A percentile compares a stretch with the other conserved stretches of the same genome.
These are phyloP conservation scores for Calocybe indica DNA, from an alignment of 768 basidiomycete species.

Conservation along the genomic window DNA sequence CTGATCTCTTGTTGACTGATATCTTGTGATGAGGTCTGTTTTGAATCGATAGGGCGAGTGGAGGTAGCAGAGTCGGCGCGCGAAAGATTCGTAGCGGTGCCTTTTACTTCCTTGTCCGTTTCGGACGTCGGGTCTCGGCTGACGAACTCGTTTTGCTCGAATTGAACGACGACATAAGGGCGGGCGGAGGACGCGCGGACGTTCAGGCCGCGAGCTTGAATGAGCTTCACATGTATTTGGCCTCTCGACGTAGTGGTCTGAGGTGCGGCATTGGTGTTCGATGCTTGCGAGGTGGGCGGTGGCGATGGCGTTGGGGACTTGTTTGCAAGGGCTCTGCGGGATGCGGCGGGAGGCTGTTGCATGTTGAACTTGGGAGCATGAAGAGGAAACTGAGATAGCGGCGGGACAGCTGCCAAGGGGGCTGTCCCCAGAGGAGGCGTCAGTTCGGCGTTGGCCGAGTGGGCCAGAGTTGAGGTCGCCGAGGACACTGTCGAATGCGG, in stretches of 20 bases:
- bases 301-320: slow-evolving; percentile 20
- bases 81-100: slow-evolving; percentile 56
- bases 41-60: slow-evolving; percentile 61
- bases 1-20: slow-evolving; percentile 27
- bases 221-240: slow-evolving; percentile 94
- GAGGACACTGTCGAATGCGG: slow-evolving; percentile 17
- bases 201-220: slow-evolving; percentile 81
- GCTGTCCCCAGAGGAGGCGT: slow-evolving; percentile 33
- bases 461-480: slow-evolving; percentile 27
- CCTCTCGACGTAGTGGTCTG: slow-evolving; percentile 38
- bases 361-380: slow-evolving; percentile 85
- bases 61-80: slow-evolving; percentile 37
- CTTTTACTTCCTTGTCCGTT: slow-evolving; percentile 84
- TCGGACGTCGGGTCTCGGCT: slow-evolving; percentile 84
- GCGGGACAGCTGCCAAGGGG: slow-evolving; percentile 44
- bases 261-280: slow-evolving; percentile 13
- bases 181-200: slow-evolving; percentile 59
- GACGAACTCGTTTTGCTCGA: slow-evolving; percentile 99
- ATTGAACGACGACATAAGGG: slow-evolving; percentile 95
- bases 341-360: slow-evolving; percentile 52
- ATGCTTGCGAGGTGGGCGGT: slow-evolving; percentile 32
- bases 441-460: slow-evolving; percentile 38
- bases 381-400: slow-evolving; percentile 61
- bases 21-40: slow-evolving; percentile 49
- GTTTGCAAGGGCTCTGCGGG: slow-evolving; percentile 21